These are phyloP conservation scores for Guillardia theta DNA, from an alignment of 78 protist genomes.

Conservation along the genomic window DNA sequence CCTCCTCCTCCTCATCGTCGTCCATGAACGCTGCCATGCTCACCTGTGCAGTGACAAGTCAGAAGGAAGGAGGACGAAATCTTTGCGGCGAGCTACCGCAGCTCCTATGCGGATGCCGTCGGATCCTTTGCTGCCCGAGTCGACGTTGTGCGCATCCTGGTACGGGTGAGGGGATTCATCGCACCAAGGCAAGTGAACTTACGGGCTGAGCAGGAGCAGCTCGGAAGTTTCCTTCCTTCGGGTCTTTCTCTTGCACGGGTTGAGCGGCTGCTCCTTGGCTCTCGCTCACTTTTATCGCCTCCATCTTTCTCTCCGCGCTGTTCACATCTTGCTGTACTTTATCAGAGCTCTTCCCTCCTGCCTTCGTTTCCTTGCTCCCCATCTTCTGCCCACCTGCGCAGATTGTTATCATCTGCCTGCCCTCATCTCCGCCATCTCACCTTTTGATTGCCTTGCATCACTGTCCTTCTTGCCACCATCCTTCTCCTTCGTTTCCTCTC, in stretches of 20 bases:
- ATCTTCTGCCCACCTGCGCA: not conserved
- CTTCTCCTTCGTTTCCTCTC: not conserved
- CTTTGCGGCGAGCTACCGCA: too few relatives aligned
- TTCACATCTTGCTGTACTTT: too few relatives aligned
- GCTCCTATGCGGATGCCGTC: not conserved
- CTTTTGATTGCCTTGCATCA: not conserved
- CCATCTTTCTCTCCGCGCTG: not conserved
- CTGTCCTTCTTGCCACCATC: not conserved
- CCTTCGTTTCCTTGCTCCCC: not conserved
- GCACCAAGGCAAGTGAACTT: not conserved
- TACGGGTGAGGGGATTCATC: not conserved
- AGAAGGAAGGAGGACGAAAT: too few relatives aligned
- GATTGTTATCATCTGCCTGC: not conserved
- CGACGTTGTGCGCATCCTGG: not conserved
- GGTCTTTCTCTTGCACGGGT: not conserved
- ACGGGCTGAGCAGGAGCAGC: too few relatives aligned
- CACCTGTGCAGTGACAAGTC: too few relatives aligned
- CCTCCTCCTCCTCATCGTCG: not conserved
- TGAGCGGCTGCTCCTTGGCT: not conserved
- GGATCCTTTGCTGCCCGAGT: not conserved
- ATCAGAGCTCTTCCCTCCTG: not conserved
- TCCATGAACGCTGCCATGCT: conserved; percentile 19
- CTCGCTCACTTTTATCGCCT: not conserved
- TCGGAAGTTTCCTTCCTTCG: not conserved
- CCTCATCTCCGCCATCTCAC: not conserved